A percentile compares a stretch with the other conserved stretches of the same genome.
These are phyloP conservation scores for Phytophthora boehmeriae DNA, from an alignment of 352 stramenopile species.

Conservation along the genomic window DNA sequence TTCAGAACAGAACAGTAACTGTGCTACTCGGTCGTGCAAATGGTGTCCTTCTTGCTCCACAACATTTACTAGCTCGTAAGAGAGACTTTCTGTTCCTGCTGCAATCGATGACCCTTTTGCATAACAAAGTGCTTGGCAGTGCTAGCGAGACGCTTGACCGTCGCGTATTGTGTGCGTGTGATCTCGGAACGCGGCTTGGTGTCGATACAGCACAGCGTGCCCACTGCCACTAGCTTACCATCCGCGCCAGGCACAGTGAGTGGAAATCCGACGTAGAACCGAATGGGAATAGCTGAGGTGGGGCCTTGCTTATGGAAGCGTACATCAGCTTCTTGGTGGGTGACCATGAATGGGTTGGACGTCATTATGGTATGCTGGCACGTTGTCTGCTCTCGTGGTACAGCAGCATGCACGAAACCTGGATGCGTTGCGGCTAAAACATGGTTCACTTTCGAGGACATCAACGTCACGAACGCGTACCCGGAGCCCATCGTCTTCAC, in stretches of 20 bases:
- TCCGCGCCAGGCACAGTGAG: constrained; percentile 16
- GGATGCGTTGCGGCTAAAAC: constrained; percentile 26
- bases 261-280: constrained; percentile 20
- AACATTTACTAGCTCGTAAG: too few species aligned
- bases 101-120: constrained; percentile 14
- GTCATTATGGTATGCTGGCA: constrained; percentile 36
- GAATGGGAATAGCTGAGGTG: constrained; percentile 8
- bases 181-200: constrained; percentile 20
- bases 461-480: constrained; percentile 30
- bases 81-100: background rate
- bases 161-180: constrained; percentile 32
- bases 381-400: constrained; percentile 27
- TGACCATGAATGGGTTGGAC: constrained; percentile 26
- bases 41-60: too few species aligned
- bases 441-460: constrained; percentile 21
- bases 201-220: constrained; percentile 34
- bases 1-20: too few species aligned
- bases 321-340: constrained; percentile 35
- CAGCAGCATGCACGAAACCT: constrained; percentile 13
- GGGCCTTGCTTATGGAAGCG: constrained; percentile 26
- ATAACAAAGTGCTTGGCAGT: constrained; percentile 28
- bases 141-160: constrained; percentile 17
- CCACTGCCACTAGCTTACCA: constrained; percentile 16
- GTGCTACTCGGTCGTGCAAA: too few species aligned
- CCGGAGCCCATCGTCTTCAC: constrained; percentile 20